A percentile compares a stretch with the other conserved stretches of the same genome.
Evolutionary conservation across 345 rosid species (phyloP).

Genomic region (Kernera saxatilis): DNA sequence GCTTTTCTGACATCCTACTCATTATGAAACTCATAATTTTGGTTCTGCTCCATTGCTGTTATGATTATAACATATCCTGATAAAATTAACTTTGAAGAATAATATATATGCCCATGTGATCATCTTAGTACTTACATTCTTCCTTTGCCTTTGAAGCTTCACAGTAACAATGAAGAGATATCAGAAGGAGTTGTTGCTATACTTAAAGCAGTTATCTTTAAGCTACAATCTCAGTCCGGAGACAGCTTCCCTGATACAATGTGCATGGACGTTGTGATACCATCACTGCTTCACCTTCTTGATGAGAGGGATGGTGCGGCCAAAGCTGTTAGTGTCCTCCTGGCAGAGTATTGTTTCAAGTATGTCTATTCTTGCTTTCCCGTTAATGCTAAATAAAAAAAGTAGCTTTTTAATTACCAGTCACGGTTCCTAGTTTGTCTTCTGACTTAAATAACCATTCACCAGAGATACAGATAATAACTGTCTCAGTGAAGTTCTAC

Average conservation of each 20-base stretch:
- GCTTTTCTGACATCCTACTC: not conserved
- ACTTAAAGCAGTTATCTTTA: constrained; percentile 56
- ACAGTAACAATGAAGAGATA: constrained; percentile 61
- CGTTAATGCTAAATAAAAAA: not conserved
- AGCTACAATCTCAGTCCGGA: constrained; percentile 43
- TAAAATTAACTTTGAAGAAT: not conserved
- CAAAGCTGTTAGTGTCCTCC: constrained; percentile 60
- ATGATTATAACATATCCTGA: not conserved
- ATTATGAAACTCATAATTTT: not conserved
- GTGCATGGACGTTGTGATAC: constrained; percentile 50
- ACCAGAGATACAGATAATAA: constrained; percentile 48
- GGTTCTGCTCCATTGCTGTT: constrained; percentile 1
- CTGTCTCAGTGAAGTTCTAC: constrained; percentile 64
- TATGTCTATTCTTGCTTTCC: constrained; percentile 32
- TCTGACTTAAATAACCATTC: constrained; percentile 35
- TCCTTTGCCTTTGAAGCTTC: constrained; percentile 51
- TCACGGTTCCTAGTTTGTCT: not conserved
- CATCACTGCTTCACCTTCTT: constrained; percentile 64
- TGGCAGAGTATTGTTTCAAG: constrained; percentile 77
- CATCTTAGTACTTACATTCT: constrained; percentile 10
- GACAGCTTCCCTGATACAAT: constrained; percentile 38
- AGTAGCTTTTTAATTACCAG: not conserved
- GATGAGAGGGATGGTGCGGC: constrained; percentile 85
- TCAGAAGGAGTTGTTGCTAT: constrained; percentile 56
- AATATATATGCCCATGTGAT: not conserved